A percentile compares a stretch with the other conserved stretches of the same genome.
These are phyloP conservation scores for Alternaria solani DNA, from an alignment of 2,329 filamentous ascomycete species.

Conservation along the genomic window DNA sequence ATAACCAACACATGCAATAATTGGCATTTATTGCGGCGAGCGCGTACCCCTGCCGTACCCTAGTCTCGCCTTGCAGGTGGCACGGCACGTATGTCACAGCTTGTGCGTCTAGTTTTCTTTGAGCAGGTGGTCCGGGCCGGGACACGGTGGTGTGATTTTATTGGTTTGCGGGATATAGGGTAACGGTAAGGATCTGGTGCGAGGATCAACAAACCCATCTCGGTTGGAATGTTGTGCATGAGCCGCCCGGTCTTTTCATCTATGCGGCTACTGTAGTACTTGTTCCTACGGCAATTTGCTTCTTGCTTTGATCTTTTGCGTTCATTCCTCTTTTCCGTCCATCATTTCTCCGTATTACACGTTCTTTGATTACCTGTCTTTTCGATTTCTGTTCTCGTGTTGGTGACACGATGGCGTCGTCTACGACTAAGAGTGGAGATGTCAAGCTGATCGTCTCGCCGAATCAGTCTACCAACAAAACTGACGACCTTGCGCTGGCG, in stretches of 20 bases:
- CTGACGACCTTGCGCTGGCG: conserved; percentile 31
- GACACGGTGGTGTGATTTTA: conserved; percentile 4
- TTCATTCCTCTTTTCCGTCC: background rate
- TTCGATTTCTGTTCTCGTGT: background rate
- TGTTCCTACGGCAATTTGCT: conserved; percentile 3
- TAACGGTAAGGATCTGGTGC: conserved; percentile 3
- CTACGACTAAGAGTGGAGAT: conserved; percentile 18
- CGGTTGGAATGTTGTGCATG: conserved; percentile 8
- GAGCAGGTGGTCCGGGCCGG: conserved; percentile 22
- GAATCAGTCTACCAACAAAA: conserved; percentile 15
- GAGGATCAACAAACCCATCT: conserved; percentile 6
- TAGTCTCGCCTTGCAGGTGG: conserved; percentile 14
- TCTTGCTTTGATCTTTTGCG: background rate
- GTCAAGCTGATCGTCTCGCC: conserved; percentile 21
- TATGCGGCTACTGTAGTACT: conserved; percentile 3
- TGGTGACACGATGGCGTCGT: conserved; percentile 19
- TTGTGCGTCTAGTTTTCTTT: conserved; percentile 16
- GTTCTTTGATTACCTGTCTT: background rate
- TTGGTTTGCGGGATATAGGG: conserved; percentile 11
- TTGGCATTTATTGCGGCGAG: background rate
- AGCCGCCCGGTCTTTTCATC: background rate
- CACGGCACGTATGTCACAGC: background rate
- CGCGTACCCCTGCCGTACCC: conserved; percentile 15
- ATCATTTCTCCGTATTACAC: background rate
- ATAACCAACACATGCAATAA: background rate